Evolutionary conservation across 768 basidiomycete genomes (phyloP), one percentile per base, ranked within the genome.

Genomic region (Tricholoma saponaceum): DNA sequence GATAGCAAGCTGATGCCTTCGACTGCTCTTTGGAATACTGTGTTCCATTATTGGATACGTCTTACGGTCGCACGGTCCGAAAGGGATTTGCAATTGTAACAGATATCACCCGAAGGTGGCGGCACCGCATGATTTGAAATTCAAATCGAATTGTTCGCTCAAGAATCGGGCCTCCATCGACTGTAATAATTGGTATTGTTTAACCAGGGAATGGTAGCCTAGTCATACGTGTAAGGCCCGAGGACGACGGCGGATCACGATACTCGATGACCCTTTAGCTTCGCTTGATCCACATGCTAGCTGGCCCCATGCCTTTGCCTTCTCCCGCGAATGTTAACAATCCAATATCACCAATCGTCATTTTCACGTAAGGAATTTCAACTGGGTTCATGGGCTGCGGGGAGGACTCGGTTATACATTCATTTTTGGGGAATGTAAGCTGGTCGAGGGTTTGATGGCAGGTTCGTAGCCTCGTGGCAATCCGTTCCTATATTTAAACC

Each of bases 381-480:
- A 10, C n/a, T 37, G 18, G 32, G 10, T 52, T 33, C 12, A n/a
- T 12, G 35, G 12, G 9, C 23, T 23, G 26, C 30, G 30, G 3
- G n/a, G 32, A 30, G 26, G 28, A n/a, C 4, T 18, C 32, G 14
- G 1, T n/a, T n/a, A n/a, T n/a, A n/a, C n/a, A n/a, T n/a, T n/a
- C n/a, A n/a, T n/a, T n/a, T n/a, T 23, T 14, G 25, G 13, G n/a
- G 5, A 30, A 13, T 51, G 23, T 22, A 23, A n/a, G 23, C 18
- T 13, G 22, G 10, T 18, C 13, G 10, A 9, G n/a, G 5, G 22
- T 18, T 37, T 20, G 32, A 32, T 49, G 49, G 37, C 43, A 55
- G 58, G 50, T 53, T 55, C 28, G 53, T 61, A 51, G 16, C 57
- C 52, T 59, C 54, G 25, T 57, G 46, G 53, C 30, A 28, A 30